A percentile compares a stretch with the other conserved stretches of the same genome.
Evolutionary conservation across 106 monocot genomes (phyloP).

Genomic region (Dendrobium nobile): DNA sequence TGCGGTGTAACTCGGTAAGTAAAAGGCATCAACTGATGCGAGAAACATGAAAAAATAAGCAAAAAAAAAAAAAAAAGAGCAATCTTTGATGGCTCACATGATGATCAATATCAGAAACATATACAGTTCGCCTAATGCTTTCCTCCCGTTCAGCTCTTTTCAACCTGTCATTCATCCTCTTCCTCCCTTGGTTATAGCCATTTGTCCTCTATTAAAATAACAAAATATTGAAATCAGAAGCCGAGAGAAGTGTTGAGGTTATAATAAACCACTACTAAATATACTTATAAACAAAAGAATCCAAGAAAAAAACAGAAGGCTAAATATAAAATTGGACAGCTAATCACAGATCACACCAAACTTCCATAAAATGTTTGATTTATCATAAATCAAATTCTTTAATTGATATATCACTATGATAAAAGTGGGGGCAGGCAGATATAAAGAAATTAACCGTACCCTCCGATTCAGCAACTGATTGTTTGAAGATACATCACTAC

Average conservation of each 20-base stretch:
- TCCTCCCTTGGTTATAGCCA: conserved; percentile 33
- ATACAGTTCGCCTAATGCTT: conserved; percentile 61
- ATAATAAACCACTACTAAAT: background rate
- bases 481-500: conserved; percentile 12
- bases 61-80: background rate
- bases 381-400: background rate
- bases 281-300: too few relatives aligned
- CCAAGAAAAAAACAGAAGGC: too few relatives aligned
- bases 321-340: conserved; percentile 1
- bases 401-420: too few relatives aligned
- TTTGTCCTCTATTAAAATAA: conserved; percentile 55
- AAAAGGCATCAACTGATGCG: background rate
- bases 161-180: conserved; percentile 48
- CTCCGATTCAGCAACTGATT: background rate
- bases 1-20: background rate
- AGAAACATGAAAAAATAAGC: background rate
- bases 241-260: background rate
- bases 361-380: conserved; percentile 4
- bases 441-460: background rate
- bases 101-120: conserved; percentile 72
- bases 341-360: conserved; percentile 1
- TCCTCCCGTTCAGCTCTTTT: conserved; percentile 56
- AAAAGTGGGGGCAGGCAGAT: background rate
- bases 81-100: conserved; percentile 27
- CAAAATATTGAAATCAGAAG: background rate